Evolutionary conservation across 495 filamentous ascomycete genomes (phyloP).

Genomic region (Penicillium silybi): DNA sequence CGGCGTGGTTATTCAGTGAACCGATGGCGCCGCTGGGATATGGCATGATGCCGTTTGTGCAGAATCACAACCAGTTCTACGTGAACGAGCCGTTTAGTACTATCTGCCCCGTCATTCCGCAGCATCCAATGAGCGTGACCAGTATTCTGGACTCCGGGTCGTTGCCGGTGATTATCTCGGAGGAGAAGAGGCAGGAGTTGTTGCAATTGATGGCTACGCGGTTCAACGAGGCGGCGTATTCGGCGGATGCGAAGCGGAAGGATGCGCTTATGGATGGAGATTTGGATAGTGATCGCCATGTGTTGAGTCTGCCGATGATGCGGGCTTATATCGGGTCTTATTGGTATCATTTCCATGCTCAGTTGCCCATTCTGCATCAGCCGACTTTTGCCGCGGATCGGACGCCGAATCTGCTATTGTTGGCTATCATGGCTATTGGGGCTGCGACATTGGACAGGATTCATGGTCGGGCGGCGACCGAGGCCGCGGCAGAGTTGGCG

Average conservation of each 20-base stretch:
- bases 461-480: slow-evolving; percentile 67
- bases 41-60: slow-evolving; percentile 37
- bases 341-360: slow-evolving; percentile 92
- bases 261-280: slow-evolving; percentile 77
- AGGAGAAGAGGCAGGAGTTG: slow-evolving; percentile 79
- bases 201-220: slow-evolving; percentile 79
- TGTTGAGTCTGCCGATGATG: slow-evolving; percentile 90
- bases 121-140: slow-evolving; percentile 85
- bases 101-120: slow-evolving; percentile 39
- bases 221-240: slow-evolving; percentile 77
- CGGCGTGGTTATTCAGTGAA: slow-evolving; percentile 85
- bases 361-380: slow-evolving; percentile 90
- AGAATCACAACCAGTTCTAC: slow-evolving; percentile 40
- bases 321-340: slow-evolving; percentile 90
- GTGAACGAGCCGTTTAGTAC: slow-evolving; percentile 40
- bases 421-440: slow-evolving; percentile 92
- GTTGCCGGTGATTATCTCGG: slow-evolving; percentile 75
- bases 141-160: slow-evolving; percentile 82
- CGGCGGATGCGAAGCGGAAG: slow-evolving; percentile 69
- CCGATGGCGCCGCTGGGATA: slow-evolving; percentile 36
- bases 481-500: slow-evolving; percentile 70
- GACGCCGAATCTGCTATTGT: slow-evolving; percentile 77
- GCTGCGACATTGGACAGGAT: slow-evolving; percentile 82
- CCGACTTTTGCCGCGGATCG: slow-evolving; percentile 89
- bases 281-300: slow-evolving; percentile 65